A percentile compares a stretch with the other conserved stretches of the same genome.
These are phyloP conservation scores for Penicillium daleae DNA, from an alignment of 495 filamentous ascomycete species.

Conservation along the genomic window DNA sequence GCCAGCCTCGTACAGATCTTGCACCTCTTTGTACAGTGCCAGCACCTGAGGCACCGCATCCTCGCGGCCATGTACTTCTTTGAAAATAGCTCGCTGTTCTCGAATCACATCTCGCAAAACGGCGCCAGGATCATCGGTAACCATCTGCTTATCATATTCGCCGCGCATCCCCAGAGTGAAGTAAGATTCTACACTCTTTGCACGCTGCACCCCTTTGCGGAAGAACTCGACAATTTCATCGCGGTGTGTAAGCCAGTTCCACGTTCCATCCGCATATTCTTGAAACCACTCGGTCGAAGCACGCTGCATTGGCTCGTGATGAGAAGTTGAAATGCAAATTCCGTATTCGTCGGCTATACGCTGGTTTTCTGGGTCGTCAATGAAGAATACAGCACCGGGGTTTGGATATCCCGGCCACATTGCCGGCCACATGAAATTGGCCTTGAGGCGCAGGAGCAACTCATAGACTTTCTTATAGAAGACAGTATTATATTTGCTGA, in stretches of 20 bases:
- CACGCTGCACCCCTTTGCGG: constrained; percentile 64
- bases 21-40: constrained; percentile 75
- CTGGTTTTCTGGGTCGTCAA: constrained; percentile 70
- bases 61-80: constrained; percentile 54
- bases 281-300: constrained; percentile 68
- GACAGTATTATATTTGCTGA: constrained; percentile 59
- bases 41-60: constrained; percentile 70
- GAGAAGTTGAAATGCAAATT: constrained; percentile 71
- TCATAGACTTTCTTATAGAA: constrained; percentile 76
- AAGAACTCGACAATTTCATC: constrained; percentile 68
- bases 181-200: constrained; percentile 65
- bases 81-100: constrained; percentile 58
- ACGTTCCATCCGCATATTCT: constrained; percentile 59
- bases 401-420: constrained; percentile 54
- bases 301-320: constrained; percentile 76
- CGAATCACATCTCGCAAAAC: constrained; percentile 62
- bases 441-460: constrained; percentile 67
- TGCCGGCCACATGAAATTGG: constrained; percentile 78
- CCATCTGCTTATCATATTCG: constrained; percentile 65
- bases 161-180: constrained; percentile 79
- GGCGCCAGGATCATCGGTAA: constrained; percentile 58
- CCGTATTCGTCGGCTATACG: constrained; percentile 71
- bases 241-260: constrained; percentile 70
- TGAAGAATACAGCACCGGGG: constrained; percentile 63
- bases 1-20: constrained; percentile 67